phyloP scores from a whole-genome alignment of 2,329 filamentous ascomycete genomes.

The Zymoseptoria crescenta region DNA sequence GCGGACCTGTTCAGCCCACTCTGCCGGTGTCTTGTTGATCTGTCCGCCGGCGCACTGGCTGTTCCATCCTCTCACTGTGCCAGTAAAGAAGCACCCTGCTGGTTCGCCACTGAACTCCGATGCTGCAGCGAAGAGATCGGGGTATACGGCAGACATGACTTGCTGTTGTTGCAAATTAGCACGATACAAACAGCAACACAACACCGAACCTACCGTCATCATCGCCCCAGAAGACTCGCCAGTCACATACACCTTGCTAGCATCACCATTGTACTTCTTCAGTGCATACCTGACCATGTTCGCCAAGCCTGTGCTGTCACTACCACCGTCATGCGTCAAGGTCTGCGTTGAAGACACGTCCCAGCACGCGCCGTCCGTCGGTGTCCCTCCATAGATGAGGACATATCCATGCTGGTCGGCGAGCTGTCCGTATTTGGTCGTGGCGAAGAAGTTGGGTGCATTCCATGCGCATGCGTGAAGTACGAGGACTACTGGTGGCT shows the following conservation, averaged over 20 bases:
- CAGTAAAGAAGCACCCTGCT: conserved; percentile 46
- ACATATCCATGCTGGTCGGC: conserved; percentile 52
- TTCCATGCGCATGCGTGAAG: not conserved
- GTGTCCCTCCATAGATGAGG: conserved; percentile 50
- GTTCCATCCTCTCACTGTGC: conserved; percentile 44
- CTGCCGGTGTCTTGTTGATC: conserved; percentile 37
- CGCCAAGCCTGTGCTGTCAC: conserved; percentile 49
- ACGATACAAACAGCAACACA: not conserved
- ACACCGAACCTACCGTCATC: conserved; percentile 38
- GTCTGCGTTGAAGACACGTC: conserved; percentile 49
- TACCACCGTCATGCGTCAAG: conserved; percentile 50
- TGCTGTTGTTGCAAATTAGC: conserved; percentile 25
- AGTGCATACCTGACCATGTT: conserved; percentile 54
- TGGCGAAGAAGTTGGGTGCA: not conserved
- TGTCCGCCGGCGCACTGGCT: conserved; percentile 44
- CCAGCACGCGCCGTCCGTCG: conserved; percentile 50
- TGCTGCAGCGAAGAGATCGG: conserved; percentile 46
- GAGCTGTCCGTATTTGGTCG: conserved; percentile 35
- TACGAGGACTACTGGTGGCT: not conserved
- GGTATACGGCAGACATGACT: conserved; percentile 46
- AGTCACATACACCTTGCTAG: conserved; percentile 46
- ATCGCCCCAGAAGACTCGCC: conserved; percentile 49
- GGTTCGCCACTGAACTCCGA: conserved; percentile 47
- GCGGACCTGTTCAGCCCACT: conserved; percentile 44
- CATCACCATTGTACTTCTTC: conserved; percentile 45